Conservation (phyloP, 176 grass and related monocot genomes). For the Aegilops longissima region DNA sequence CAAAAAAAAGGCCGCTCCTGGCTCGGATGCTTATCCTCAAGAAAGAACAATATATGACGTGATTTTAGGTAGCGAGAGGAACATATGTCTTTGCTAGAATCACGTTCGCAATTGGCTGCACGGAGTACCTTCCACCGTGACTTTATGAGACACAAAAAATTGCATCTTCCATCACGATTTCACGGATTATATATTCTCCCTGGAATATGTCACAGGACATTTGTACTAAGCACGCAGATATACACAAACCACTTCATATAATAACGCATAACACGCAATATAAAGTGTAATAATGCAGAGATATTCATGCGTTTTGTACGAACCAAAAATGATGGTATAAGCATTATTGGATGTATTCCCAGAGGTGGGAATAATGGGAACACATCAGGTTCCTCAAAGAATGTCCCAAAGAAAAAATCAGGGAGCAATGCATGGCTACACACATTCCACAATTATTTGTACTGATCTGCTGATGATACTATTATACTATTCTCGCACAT, state of each 20-base stretch:
- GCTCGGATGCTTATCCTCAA: constrained; percentile 2
- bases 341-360: constrained; percentile 39
- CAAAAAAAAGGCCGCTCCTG: too few species aligned
- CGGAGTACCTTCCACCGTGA: background rate
- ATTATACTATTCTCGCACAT: background rate
- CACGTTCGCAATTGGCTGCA: background rate
- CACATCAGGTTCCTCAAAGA: constrained; percentile 9
- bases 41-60: constrained; percentile 27
- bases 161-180: constrained; percentile 20
- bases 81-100: constrained; percentile 2
- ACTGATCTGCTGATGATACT: background rate
- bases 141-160: constrained; percentile 22
- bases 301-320: constrained; percentile 7
- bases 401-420: background rate
- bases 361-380: constrained; percentile 19
- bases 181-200: constrained; percentile 10
- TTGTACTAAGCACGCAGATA: background rate
- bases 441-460: background rate
- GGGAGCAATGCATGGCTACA: background rate
- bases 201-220: constrained; percentile 19
- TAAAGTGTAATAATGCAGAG: background rate
- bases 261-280: background rate
- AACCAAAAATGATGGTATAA: constrained; percentile 12
- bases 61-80: constrained; percentile 35
- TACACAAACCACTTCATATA: background rate